Evolutionary conservation across 805 yeast genomes (phyloP).

Genomic region (Cyberlindnera americana): DNA sequence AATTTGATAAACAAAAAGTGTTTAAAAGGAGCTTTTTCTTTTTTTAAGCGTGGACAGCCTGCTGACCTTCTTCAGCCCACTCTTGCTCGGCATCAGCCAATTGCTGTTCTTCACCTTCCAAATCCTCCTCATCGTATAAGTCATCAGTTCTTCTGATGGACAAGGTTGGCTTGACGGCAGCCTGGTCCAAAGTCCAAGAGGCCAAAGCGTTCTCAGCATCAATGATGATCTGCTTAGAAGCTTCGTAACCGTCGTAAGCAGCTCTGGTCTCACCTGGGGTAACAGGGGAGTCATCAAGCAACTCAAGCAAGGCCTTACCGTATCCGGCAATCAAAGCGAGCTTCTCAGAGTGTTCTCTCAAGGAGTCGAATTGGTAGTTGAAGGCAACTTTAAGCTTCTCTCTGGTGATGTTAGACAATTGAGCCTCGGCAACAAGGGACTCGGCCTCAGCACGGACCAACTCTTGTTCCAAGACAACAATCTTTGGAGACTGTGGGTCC

Average conservation of each 20-base stretch:
- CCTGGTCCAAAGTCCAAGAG: constrained; percentile 79
- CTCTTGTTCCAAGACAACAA: constrained; percentile 80
- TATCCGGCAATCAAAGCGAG: constrained; percentile 83
- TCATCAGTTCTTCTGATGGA: constrained; percentile 60
- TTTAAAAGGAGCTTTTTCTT: too few species aligned
- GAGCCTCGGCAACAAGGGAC: constrained; percentile 88
- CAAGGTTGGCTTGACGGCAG: constrained; percentile 79
- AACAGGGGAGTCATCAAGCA: constrained; percentile 80
- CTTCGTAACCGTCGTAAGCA: constrained; percentile 85
- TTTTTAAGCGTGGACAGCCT: constrained; percentile 25
- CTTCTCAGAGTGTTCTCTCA: constrained; percentile 83
- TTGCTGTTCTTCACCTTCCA: constrained; percentile 43
- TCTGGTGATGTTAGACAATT: constrained; percentile 82
- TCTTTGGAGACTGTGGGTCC: constrained; percentile 79
- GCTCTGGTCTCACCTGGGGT: constrained; percentile 93
- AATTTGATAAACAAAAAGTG: too few species aligned
- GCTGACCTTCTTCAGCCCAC: constrained; percentile 41
- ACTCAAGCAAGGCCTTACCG: constrained; percentile 81
- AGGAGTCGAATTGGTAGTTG: constrained; percentile 80
- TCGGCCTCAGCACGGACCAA: constrained; percentile 91
- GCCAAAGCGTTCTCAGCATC: constrained; percentile 83
- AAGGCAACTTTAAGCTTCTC: constrained; percentile 82
- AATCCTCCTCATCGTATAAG: constrained; percentile 45
- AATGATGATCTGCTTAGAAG: constrained; percentile 80
- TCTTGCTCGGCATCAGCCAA: constrained; percentile 53